Conservation (phyloP, 106 monocot species). For the Phalaenopsis equestris region DNA sequence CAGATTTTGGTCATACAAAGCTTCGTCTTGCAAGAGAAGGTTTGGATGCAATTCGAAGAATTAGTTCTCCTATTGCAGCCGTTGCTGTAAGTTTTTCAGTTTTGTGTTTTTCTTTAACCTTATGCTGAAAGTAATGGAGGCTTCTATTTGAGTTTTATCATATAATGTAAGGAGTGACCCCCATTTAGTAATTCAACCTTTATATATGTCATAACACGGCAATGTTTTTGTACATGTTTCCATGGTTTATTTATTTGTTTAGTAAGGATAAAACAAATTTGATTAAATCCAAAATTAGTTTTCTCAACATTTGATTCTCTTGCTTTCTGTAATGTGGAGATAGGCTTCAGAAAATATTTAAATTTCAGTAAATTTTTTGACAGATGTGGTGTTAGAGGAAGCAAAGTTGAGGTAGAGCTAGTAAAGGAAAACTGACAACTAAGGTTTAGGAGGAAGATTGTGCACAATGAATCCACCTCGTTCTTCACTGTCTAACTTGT, state of each 20-base stretch:
- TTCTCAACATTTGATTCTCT: background rate
- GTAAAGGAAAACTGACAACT: background rate
- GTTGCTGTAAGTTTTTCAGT: conserved; percentile 53
- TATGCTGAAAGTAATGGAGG: background rate
- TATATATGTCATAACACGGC: background rate
- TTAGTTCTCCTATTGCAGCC: conserved; percentile 81
- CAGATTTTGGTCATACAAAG: conserved; percentile 90
- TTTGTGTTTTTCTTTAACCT: background rate
- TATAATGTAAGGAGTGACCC: background rate
- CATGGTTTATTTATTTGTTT: too few relatives aligned
- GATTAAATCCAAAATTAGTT: background rate
- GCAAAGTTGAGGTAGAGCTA: too few relatives aligned
- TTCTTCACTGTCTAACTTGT: background rate
- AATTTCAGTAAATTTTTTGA: background rate
- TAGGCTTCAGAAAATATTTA: background rate
- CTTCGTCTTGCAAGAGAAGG: conserved; percentile 72
- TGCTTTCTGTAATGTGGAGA: background rate
- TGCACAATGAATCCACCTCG: background rate
- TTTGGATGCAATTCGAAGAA: conserved; percentile 76
- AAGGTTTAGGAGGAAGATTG: background rate
- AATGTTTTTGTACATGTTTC: background rate
- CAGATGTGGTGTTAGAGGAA: background rate
- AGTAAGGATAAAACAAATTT: background rate
- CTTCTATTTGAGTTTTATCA: background rate
- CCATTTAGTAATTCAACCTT: background rate